Base-by-base conservation (phyloP, 2,329 filamentous ascomycete species). In the Metarhizium brunneum region DNA sequence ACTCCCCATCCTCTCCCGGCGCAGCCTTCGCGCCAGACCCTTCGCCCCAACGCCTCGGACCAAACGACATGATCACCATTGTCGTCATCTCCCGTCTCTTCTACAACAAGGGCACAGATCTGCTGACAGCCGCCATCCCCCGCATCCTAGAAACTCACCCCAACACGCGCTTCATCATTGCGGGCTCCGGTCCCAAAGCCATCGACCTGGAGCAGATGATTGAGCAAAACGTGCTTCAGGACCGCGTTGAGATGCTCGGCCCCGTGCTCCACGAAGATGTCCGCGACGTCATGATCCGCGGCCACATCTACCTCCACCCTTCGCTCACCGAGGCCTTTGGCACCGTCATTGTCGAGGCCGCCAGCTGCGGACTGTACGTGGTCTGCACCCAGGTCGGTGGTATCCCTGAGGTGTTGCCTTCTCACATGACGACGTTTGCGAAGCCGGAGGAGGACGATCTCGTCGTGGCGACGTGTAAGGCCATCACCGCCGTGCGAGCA, bases 121-220 rank as follows among this genome's bases (percentile, higher is more conserved):
- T 99, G 0, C 81, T 99, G n/a, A 96, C 96, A 29, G 94, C 92
- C 11, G 90, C 91, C 4, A 95, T 99, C 54, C 94, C 94, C 0
- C 86, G 92, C 50, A 96, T 99, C 54, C 81, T 97, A 32, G 87
- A 90, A 52, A 83, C 85, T 14, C 89, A 99, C 67, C 88, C 90
- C 1, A 95, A 97, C 68, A 94, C 96, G 1, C 88, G 91, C 56
- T 99, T 99, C 72, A 90, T 99, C 65, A 96, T 99, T 62, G 94
- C 90, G 32, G 95, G 95, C 3, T 95, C 90, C 0, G 94, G 94
- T 0, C 94, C 94, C 4, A 97, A 99, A 70, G 90, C 92, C 20
- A 99, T 99, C 61, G 94, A 99, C 66, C 78, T 99, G 2, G 94
- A 99, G 70, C 95, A 99, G 67, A 99, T 96, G 88, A 84, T 99